A percentile compares a stretch with the other conserved stretches of the same genome.
Conservation (phyloP, 2,329 filamentous ascomycete genomes). For the Penicillium sp. region DNA sequence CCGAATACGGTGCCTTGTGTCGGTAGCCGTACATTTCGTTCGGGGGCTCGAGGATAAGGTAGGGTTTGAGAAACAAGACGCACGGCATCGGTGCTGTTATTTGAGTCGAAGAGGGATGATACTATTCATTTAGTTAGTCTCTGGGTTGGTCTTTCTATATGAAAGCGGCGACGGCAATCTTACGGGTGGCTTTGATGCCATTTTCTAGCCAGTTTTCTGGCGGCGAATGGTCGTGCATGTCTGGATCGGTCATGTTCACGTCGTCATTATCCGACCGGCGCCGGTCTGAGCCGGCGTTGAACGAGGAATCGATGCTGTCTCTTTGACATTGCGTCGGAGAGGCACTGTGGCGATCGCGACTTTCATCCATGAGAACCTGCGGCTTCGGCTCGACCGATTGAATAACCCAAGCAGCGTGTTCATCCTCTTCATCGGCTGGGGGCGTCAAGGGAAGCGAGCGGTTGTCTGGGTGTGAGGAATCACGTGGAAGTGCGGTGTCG, state of each 20-base stretch:
- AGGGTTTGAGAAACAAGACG: constrained; percentile 60
- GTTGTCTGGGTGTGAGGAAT: constrained; percentile 23
- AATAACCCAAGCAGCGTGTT: constrained; percentile 35
- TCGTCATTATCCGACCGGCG: constrained; percentile 27
- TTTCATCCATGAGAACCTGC: constrained; percentile 27
- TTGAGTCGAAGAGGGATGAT: constrained; percentile 37
- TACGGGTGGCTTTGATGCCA: constrained; percentile 34
- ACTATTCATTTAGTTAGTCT: constrained; percentile 18
- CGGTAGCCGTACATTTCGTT: constrained; percentile 27
- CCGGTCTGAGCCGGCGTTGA: constrained; percentile 28
- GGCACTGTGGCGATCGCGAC: constrained; percentile 25
- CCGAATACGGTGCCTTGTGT: constrained; percentile 46
- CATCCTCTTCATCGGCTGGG: constrained; percentile 35
- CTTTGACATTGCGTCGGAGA: constrained; percentile 26
- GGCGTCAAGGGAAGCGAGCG: constrained; percentile 38
- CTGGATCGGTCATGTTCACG: constrained; percentile 19
- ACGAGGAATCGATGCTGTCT: constrained; percentile 22
- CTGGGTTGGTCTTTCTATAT: neutral
- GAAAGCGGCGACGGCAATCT: constrained; percentile 16
- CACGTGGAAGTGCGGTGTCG: constrained; percentile 3
- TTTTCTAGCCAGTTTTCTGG: constrained; percentile 34
- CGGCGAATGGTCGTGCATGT: constrained; percentile 21
- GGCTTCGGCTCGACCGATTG: constrained; percentile 25
- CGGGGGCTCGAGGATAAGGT: constrained; percentile 47
- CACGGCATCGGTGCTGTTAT: constrained; percentile 41